These are phyloP conservation scores for Daldinia vernicosa DNA, from an alignment of 495 filamentous ascomycete genomes.

Conservation along the genomic window DNA sequence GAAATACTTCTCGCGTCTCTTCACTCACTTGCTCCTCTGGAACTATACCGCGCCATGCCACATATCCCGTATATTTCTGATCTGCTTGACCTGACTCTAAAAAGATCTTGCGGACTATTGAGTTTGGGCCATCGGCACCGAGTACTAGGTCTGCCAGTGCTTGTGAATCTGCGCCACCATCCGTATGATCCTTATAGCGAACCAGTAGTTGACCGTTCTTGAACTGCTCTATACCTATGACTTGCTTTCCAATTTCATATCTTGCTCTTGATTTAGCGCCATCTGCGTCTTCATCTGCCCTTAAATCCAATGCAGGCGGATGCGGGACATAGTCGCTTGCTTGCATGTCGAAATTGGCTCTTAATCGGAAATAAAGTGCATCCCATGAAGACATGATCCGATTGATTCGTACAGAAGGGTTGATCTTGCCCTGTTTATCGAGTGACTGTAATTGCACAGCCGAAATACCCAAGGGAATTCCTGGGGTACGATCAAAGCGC, in stretches of 20 bases:
- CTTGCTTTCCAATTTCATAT: not conserved
- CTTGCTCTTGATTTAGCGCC: not conserved
- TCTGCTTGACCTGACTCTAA: not conserved
- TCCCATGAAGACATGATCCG: not conserved
- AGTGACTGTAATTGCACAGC: not conserved
- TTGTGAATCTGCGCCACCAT: not conserved
- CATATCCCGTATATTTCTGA: not conserved
- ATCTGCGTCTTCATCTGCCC: not conserved
- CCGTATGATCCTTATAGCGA: not conserved
- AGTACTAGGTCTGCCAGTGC: not conserved
- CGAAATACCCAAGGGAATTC: not conserved
- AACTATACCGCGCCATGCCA: not conserved
- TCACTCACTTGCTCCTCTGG: slow-evolving; percentile 1
- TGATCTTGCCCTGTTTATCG: not conserved
- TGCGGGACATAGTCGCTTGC: not conserved
- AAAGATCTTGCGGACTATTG: not conserved
- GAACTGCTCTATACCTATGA: not conserved
- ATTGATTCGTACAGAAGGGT: not conserved
- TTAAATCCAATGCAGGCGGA: not conserved
- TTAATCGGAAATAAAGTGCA: not conserved
- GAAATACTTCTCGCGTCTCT: slow-evolving; percentile 6
- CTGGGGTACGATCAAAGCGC: not conserved
- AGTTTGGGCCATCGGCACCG: not conserved
- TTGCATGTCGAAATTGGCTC: not conserved
- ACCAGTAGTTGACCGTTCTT: not conserved